Conservation (phyloP, 495 filamentous ascomycete species). For the Penicillium tannophilum region DNA sequence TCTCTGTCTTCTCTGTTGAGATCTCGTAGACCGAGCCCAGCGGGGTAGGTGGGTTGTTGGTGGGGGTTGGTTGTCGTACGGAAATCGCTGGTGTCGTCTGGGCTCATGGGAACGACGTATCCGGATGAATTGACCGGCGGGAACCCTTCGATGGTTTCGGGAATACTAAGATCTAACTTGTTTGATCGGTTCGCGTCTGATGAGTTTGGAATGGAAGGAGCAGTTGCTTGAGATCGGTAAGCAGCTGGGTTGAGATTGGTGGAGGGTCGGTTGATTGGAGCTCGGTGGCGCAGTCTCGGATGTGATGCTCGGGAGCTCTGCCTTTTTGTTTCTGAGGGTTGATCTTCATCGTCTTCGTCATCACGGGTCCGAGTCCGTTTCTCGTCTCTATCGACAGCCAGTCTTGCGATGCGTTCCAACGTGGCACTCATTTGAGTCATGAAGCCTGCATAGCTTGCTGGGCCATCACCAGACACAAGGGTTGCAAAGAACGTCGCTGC, state of each 20-base stretch:
- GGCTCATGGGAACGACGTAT: slow-evolving; percentile 43
- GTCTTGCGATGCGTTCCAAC: slow-evolving; percentile 86
- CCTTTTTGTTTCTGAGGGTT: slow-evolving; percentile 13
- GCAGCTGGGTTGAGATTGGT: background rate
- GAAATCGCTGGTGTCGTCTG: slow-evolving; percentile 10
- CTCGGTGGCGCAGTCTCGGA: slow-evolving; percentile 16
- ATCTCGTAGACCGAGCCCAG: slow-evolving; percentile 10
- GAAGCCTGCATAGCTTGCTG: slow-evolving; percentile 77
- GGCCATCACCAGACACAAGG: slow-evolving; percentile 63
- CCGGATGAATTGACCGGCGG: slow-evolving; percentile 43
- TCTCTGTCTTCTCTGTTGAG: slow-evolving; percentile 4
- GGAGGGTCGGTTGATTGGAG: slow-evolving; percentile 16
- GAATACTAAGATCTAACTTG: slow-evolving; percentile 25
- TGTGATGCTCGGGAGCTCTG: slow-evolving; percentile 15
- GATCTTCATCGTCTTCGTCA: slow-evolving; percentile 16
- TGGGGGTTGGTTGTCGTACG: slow-evolving; percentile 8
- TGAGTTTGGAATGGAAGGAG: slow-evolving; percentile 7
- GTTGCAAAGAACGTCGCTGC: slow-evolving; percentile 84
- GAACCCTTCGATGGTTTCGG: slow-evolving; percentile 38
- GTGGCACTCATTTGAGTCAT: slow-evolving; percentile 89
- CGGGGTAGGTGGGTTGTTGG: slow-evolving; percentile 10
- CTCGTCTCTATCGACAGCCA: slow-evolving; percentile 83
- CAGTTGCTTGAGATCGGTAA: background rate
- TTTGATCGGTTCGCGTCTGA: slow-evolving; percentile 9
- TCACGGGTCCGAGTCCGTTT: slow-evolving; percentile 39